These are phyloP conservation scores for Calonectria montana DNA, from an alignment of 2,329 filamentous ascomycete species.

Conservation along the genomic window DNA sequence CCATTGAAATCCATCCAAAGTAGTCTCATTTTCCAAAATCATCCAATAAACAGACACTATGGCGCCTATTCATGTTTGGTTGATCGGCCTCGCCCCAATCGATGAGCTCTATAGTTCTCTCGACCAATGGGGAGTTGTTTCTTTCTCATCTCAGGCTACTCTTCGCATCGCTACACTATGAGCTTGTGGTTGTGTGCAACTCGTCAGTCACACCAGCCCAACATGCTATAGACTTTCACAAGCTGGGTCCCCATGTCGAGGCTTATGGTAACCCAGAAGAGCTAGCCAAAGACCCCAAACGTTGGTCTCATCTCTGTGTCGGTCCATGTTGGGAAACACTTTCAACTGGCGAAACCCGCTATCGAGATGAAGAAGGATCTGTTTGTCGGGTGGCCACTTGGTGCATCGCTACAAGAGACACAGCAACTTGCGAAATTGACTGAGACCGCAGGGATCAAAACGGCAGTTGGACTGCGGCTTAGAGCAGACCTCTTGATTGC, in stretches of 20 bases:
- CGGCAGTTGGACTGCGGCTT: constrained; percentile 61
- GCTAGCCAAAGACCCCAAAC: constrained; percentile 57
- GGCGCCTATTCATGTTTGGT: constrained; percentile 30
- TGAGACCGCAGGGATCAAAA: constrained; percentile 46
- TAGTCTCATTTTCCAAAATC: neutral
- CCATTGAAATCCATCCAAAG: no score
- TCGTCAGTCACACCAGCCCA: constrained; percentile 55
- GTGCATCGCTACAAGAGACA: constrained; percentile 47
- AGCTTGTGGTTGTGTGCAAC: constrained; percentile 62
- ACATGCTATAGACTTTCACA: constrained; percentile 55
- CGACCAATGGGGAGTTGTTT: constrained; percentile 60
- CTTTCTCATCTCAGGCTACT: constrained; percentile 60
- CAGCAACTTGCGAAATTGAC: constrained; percentile 53
- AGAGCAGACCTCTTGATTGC: constrained; percentile 51
- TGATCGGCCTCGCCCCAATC: constrained; percentile 31
- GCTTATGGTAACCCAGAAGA: constrained; percentile 59
- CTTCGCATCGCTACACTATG: constrained; percentile 52
- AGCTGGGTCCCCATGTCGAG: constrained; percentile 51
- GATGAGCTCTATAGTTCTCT: neutral
- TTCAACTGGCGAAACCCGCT: constrained; percentile 53
- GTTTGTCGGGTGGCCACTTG: constrained; percentile 23
- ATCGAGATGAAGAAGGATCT: constrained; percentile 50
- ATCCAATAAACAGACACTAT: neutral
- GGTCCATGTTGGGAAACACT: constrained; percentile 62
- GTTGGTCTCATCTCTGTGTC: constrained; percentile 64